Base-by-base conservation (phyloP, 305 asterid species). In the Fraxinus baroniana region DNA sequence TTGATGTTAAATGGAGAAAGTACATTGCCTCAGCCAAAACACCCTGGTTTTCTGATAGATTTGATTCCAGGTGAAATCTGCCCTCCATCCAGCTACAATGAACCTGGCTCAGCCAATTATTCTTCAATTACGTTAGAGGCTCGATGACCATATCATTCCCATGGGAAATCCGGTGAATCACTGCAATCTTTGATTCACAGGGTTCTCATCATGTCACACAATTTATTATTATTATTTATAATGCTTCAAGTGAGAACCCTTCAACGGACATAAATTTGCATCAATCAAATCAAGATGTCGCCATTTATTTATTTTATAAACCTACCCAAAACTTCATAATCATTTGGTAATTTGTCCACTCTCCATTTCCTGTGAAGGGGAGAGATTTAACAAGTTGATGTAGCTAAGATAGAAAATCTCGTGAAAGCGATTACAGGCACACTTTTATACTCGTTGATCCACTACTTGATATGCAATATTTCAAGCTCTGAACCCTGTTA, bases 1-100 rank as follows among this genome's bases (percentile, higher is more conserved):
- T 79, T 90, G 70, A 90, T 88, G 91, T 75, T 89, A 81, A 81
- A 81, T 4, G 88, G 88, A 15, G 90, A 85, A 49, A 55, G 87
- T 44, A n/a, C 8, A 22, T 80, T 88, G 8, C 86, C 91, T 18
- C 78, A 82, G 74, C 86, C 91, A 2, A 90, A 85, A 74, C 87
- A 85, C 35, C 93, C 93, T 0, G 89, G 88, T 84, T 83, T 87
- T 28, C 70, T 85, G 64, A 81, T 87, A 26, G 86, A 88, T 28
- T 0, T 71, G 66, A 76, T 78, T 35, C 81, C 82, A 60, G 73
- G 81, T 13, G 87, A 81, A 71, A 44, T 7, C n/a, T 30, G 82
- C 32, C 28, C 80, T 22, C 78, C 78, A 15, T 76, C 84, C 7
- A 78, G 55, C 81, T 79, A 76, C 82, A 73, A 71, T 30, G 32